A percentile compares a stretch with the other conserved stretches of the same genome.
Conservation (phyloP, 495 filamentous ascomycete species). For the Penicillium daleae region DNA sequence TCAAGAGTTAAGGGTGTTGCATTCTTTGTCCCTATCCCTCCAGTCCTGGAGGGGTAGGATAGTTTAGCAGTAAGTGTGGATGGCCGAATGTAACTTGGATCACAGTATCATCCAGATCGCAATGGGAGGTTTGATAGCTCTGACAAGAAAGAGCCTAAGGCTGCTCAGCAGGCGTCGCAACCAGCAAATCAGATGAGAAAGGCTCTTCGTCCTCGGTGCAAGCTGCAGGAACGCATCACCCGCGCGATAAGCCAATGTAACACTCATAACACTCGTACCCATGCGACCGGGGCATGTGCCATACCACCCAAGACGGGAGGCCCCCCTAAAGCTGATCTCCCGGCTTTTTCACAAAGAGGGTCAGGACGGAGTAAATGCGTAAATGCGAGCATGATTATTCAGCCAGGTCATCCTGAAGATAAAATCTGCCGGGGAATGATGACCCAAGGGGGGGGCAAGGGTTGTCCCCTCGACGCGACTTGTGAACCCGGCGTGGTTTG, state of each 20-base stretch:
- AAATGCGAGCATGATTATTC: constrained; percentile 1
- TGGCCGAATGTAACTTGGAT: constrained; percentile 17
- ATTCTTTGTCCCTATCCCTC: neutral
- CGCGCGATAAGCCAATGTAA: constrained; percentile 26
- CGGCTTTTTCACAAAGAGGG: neutral
- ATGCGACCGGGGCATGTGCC: constrained; percentile 33
- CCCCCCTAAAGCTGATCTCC: neutral
- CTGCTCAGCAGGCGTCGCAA: neutral
- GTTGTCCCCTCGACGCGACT: neutral
- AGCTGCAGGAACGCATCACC: constrained; percentile 28
- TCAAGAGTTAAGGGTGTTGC: neutral
- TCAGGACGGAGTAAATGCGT: neutral
- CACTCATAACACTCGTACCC: constrained; percentile 20
- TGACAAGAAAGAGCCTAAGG: neutral
- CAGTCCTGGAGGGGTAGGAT: no score
- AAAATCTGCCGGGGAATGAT: neutral
- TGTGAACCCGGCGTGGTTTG: neutral
- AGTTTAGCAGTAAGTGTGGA: no score
- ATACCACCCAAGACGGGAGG: constrained; percentile 10
- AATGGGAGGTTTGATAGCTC: neutral
- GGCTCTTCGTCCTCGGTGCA: neutral
- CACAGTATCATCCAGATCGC: constrained; percentile 2
- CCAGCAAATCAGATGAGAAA: constrained; percentile 3
- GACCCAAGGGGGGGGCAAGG: neutral
- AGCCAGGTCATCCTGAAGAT: neutral